Base-by-base conservation (phyloP, 1,284 basidiomycete genomes). In the Microbotryum intermedium region DNA sequence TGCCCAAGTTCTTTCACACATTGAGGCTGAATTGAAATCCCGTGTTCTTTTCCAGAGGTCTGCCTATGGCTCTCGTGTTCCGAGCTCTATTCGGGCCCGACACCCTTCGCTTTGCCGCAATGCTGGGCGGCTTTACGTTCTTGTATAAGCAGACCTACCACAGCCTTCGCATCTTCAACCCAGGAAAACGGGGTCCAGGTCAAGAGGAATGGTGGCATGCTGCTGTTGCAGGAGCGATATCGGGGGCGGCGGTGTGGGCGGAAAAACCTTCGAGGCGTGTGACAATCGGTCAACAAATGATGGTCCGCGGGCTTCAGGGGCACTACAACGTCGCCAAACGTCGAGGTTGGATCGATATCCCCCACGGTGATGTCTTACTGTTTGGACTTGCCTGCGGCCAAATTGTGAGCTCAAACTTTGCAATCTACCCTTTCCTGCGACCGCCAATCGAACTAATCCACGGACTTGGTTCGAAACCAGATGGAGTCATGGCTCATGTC, bases 251-350 rank as follows among this genome's bases (percentile, higher is more conserved):
- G 0, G 82, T 97, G 49, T 77, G 90, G 72, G 90, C 86, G 73
- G 91, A 97, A 77, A 87, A 83, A 69, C 80, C 79, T 59, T 80
- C 80, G 3, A 78, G 87, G 49, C 78, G 88, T 60, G 78, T 81
- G 3, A 82, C 83, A 16, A 87, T 97, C 61, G 88, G 88, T 0
- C 93, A 97, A 70, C 93, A 97, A 78, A 77, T 93, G 69, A 89
- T 93, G 73, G 90, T 93, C 54, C 81, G 87, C 53, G 90, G 90
- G 1, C 74, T 93, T 23, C 88, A 93, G 71, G 89, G 89, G 1
- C 83, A 84, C 2, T 91, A 86, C 73, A 90, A 90, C 67, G 79
- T 83, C 1, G 83, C 83, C 65, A 83, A 86, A 11, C 78, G 79
- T 2, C 81, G 80, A 68, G 70, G 72, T 7, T 74, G 84, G 28